A percentile compares a stretch with the other conserved stretches of the same genome.
Conservation (phyloP, 2,329 filamentous ascomycete species). For the Neophaeococcomyces mojaviensis region DNA sequence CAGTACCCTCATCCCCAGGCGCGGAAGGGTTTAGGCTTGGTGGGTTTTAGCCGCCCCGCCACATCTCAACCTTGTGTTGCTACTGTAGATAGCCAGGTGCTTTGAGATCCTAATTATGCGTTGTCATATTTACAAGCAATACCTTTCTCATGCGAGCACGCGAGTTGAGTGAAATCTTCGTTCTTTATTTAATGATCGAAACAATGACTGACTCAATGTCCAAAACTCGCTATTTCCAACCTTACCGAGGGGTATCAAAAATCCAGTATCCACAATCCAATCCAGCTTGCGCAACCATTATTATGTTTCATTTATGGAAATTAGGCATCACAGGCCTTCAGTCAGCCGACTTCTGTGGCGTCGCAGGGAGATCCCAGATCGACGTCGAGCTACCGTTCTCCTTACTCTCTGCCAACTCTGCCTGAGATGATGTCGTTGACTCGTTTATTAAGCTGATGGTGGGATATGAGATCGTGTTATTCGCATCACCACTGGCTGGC, state of each 20-base stretch:
- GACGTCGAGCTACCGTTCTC: slow-evolving; percentile 17
- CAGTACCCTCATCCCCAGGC: no score
- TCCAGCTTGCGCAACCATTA: not conserved
- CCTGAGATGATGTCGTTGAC: slow-evolving; percentile 7
- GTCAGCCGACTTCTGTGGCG: slow-evolving; percentile 24
- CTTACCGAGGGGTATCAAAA: slow-evolving; percentile 1
- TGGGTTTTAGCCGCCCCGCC: no score
- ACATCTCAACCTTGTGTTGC: no score
- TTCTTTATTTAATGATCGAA: no score
- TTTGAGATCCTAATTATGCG: no score
- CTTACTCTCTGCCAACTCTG: not conserved
- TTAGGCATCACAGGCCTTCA: not conserved
- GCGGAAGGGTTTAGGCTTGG: no score
- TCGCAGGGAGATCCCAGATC: slow-evolving; percentile 42
- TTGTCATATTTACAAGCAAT: no score
- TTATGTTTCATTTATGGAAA: no score
- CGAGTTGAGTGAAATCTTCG: no score
- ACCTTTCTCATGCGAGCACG: no score
- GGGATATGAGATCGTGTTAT: slow-evolving; percentile 6
- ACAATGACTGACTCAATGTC: no score
- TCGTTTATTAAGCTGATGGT: slow-evolving; percentile 11
- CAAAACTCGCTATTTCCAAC: not conserved
- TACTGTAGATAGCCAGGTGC: no score
- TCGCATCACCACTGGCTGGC: not conserved
- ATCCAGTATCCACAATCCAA: slow-evolving; percentile 1